These are phyloP conservation scores for Paecilomyces fulvus DNA, from an alignment of 2,329 filamentous ascomycete genomes.

Conservation along the genomic window DNA sequence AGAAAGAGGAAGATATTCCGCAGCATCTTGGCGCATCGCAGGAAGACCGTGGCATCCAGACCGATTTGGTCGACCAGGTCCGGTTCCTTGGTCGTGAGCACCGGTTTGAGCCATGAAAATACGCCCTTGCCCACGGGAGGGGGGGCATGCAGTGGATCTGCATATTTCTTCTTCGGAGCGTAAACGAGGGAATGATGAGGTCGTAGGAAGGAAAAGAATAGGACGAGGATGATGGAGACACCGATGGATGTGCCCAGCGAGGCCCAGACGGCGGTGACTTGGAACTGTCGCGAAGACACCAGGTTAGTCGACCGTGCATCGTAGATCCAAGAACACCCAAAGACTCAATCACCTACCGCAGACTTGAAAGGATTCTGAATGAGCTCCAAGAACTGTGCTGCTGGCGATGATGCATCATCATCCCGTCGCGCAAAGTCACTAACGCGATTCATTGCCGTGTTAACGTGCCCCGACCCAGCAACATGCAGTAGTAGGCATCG, in stretches of 20 bases:
- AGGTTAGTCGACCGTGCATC: constrained; percentile 2
- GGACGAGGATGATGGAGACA: constrained; percentile 62
- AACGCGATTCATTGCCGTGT: neutral
- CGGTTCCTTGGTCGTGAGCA: constrained; percentile 69
- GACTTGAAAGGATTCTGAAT: constrained; percentile 39
- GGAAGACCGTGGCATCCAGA: constrained; percentile 82
- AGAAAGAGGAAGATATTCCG: constrained; percentile 77
- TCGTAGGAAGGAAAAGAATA: constrained; percentile 80
- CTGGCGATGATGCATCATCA: constrained; percentile 12
- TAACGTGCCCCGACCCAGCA: neutral
- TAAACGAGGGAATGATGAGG: constrained; percentile 91
- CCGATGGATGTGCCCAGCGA: constrained; percentile 73
- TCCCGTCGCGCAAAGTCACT: constrained; percentile 11
- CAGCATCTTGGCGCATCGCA: constrained; percentile 84
- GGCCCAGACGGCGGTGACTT: constrained; percentile 60
- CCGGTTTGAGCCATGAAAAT: constrained; percentile 75
- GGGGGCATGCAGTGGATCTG: constrained; percentile 81
- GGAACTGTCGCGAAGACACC: constrained; percentile 34
- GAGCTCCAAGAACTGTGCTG: constrained; percentile 35
- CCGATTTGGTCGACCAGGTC: constrained; percentile 74
- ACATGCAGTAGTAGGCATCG: constrained; percentile 1
- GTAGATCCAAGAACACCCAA: neutral
- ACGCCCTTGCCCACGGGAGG: constrained; percentile 79
- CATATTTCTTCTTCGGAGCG: constrained; percentile 85
- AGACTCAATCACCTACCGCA: constrained; percentile 21